A percentile compares a stretch with the other conserved stretches of the same genome.
These are phyloP conservation scores for Aspergillus hortae DNA, from an alignment of 2,329 filamentous ascomycete genomes.

Conservation along the genomic window DNA sequence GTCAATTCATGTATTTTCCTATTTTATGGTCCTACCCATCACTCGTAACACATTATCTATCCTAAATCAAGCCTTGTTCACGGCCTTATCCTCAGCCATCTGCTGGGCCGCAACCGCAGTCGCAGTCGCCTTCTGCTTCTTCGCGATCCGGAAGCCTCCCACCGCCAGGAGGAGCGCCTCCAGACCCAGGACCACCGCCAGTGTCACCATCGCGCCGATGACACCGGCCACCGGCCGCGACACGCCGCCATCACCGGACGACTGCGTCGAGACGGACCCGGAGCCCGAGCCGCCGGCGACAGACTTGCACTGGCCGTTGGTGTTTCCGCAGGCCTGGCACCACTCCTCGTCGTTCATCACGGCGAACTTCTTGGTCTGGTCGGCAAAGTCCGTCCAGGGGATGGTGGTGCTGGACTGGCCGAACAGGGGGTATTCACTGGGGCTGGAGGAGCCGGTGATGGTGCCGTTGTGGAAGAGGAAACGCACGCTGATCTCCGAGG, in stretches of 20 bases:
- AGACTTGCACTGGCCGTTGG: conserved; percentile 61
- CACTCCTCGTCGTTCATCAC: conserved; percentile 63
- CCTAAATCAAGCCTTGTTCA: not conserved
- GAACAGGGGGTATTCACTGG: conserved; percentile 57
- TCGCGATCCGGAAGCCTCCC: conserved; percentile 57
- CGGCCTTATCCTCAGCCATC: conserved; percentile 18
- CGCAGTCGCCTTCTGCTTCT: conserved; percentile 40
- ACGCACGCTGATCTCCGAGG: conserved; percentile 54
- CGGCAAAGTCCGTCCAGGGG: conserved; percentile 66
- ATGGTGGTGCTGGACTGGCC: conserved; percentile 56
- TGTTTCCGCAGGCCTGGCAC: conserved; percentile 74
- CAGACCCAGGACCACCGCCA: conserved; percentile 60
- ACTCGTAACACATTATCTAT: not conserved
- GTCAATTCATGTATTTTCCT: not conserved
- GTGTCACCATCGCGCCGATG: conserved; percentile 68
- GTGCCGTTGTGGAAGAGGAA: conserved; percentile 64
- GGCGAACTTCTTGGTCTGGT: conserved; percentile 62
- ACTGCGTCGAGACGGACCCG: conserved; percentile 19
- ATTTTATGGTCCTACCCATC: not conserved
- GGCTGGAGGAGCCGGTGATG: conserved; percentile 42
- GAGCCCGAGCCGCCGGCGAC: conserved; percentile 24
- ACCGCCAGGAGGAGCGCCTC: conserved; percentile 53
- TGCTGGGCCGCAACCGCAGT: conserved; percentile 10
- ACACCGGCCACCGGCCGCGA: conserved; percentile 74
- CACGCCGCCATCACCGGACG: conserved; percentile 45